phyloP scores from a whole-genome alignment of 2,329 filamentous ascomycete genomes.

The Alternaria rosae region DNA sequence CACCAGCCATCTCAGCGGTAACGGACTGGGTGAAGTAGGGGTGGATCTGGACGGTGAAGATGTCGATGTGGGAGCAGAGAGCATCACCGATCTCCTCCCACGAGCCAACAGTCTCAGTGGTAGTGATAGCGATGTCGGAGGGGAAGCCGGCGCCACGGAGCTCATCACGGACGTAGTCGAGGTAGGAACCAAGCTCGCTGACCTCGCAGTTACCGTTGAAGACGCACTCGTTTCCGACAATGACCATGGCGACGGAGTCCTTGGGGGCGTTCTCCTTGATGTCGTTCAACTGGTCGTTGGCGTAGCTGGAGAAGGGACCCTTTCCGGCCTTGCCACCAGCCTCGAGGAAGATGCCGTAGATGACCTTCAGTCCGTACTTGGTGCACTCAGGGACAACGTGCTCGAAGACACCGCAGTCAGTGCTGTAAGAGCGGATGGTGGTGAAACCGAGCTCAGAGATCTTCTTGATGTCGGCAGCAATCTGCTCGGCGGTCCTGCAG shows the following conservation, averaged over 20 bases:
- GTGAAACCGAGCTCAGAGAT: slow-evolving; percentile 63
- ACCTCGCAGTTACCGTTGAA: slow-evolving; percentile 75
- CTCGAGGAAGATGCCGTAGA: slow-evolving; percentile 88
- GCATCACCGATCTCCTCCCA: slow-evolving; percentile 68
- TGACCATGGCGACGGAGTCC: slow-evolving; percentile 77
- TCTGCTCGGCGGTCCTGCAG: slow-evolving; percentile 53
- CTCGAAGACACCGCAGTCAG: slow-evolving; percentile 84
- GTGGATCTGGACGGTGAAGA: slow-evolving; percentile 87
- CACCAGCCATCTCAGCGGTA: slow-evolving; percentile 70
- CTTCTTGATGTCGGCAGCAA: slow-evolving; percentile 51
- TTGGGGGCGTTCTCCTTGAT: slow-evolving; percentile 75
- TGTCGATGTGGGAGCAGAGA: slow-evolving; percentile 78
- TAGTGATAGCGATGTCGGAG: slow-evolving; percentile 72
- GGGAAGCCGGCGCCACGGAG: slow-evolving; percentile 73
- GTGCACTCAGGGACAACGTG: slow-evolving; percentile 75
- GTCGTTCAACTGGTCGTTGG: slow-evolving; percentile 75
- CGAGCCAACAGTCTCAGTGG: slow-evolving; percentile 82
- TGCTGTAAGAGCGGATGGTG: slow-evolving; percentile 83
- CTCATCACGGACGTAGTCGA: slow-evolving; percentile 69
- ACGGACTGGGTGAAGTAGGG: slow-evolving; percentile 87
- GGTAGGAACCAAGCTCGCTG: slow-evolving; percentile 71
- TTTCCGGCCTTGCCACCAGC: slow-evolving; percentile 58
- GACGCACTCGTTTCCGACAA: slow-evolving; percentile 91
- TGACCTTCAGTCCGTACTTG: slow-evolving; percentile 75
- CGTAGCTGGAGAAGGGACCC: slow-evolving; percentile 57